Percentiles rank a stretch among this genome's conserved stretches.
These are phyloP conservation scores for Crithidia fasciculata DNA, from an alignment of 208 protist genomes.

Conservation along the genomic window DNA sequence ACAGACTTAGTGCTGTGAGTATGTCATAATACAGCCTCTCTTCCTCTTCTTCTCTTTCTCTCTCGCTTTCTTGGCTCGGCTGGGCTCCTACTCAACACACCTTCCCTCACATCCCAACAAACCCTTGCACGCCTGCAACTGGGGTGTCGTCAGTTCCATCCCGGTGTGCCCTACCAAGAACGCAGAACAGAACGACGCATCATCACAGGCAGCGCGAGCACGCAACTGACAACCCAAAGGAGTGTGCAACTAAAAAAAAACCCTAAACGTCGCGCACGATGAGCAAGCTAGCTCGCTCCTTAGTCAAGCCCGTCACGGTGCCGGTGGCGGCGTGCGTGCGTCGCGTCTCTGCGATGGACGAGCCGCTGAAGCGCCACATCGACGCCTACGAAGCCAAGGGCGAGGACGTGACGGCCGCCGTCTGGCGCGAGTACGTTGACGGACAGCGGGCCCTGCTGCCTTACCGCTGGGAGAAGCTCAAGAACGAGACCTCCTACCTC, in stretches of 20 bases:
- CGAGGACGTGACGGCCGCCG: conserved; percentile 63
- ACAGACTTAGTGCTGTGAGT: no score
- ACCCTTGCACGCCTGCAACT: no score
- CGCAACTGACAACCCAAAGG: no score
- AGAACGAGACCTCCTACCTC: conserved; percentile 44
- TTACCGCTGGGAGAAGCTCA: conserved; percentile 60
- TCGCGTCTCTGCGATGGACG: conserved; percentile 61
- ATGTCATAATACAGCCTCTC: neutral
- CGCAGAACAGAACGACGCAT: neutral
- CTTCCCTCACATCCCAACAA: no score
- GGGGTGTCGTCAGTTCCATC: no score
- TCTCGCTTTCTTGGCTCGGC: neutral
- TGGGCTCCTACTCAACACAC: no score
- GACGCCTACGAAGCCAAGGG: conserved; percentile 53
- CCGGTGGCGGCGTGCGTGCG: conserved; percentile 47
- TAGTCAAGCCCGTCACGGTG: conserved; percentile 59
- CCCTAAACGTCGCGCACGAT: conserved; percentile 24
- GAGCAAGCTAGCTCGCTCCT: conserved; percentile 35
- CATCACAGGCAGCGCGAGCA: no score
- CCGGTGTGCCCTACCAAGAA: no score
- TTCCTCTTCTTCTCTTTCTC: conserved; percentile 11
- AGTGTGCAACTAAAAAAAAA: conserved; percentile 12
- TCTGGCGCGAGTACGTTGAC: conserved; percentile 77
- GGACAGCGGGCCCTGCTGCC: conserved; percentile 61
- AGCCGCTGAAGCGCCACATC: conserved; percentile 80